Evolutionary conservation across 192 early-diverging fungal species (phyloP).

Genomic region (Gigaspora rosea): DNA sequence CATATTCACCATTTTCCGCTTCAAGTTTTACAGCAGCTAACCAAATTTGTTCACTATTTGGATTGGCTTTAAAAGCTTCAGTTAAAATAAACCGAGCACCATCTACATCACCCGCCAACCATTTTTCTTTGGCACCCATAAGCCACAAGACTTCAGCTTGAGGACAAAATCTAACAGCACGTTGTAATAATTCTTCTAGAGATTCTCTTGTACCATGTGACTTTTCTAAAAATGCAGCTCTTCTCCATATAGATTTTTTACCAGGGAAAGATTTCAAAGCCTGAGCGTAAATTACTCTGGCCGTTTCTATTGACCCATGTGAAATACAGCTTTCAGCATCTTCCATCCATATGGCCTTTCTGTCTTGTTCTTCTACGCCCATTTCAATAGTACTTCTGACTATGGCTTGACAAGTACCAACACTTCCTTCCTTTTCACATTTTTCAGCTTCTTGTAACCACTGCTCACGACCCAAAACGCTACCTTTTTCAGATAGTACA

Average conservation of each 20-base stretch:
- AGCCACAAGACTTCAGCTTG: constrained; percentile 94
- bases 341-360: constrained; percentile 81
- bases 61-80: constrained; percentile 88
- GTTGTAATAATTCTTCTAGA: constrained; percentile 76
- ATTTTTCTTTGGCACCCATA: constrained; percentile 95
- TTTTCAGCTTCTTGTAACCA: constrained; percentile 89
- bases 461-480: constrained; percentile 73
- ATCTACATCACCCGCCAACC: constrained; percentile 77
- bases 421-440: constrained; percentile 77
- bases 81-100: constrained; percentile 84
- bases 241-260: constrained; percentile 81
- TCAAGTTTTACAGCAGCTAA: constrained; percentile 96
- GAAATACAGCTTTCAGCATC: constrained; percentile 79
- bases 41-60: constrained; percentile 90
- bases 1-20: constrained; percentile 80
- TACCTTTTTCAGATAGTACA: constrained; percentile 63
- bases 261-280: constrained; percentile 76
- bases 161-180: constrained; percentile 88
- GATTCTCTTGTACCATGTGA: constrained; percentile 72
- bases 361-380: constrained; percentile 78
- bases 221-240: constrained; percentile 87
- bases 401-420: constrained; percentile 82
- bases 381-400: constrained; percentile 75
- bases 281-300: constrained; percentile 85
- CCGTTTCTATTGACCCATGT: constrained; percentile 68